phyloP scores from a whole-genome alignment of 345 rosid species.

The Dipteronia sinensis region DNA sequence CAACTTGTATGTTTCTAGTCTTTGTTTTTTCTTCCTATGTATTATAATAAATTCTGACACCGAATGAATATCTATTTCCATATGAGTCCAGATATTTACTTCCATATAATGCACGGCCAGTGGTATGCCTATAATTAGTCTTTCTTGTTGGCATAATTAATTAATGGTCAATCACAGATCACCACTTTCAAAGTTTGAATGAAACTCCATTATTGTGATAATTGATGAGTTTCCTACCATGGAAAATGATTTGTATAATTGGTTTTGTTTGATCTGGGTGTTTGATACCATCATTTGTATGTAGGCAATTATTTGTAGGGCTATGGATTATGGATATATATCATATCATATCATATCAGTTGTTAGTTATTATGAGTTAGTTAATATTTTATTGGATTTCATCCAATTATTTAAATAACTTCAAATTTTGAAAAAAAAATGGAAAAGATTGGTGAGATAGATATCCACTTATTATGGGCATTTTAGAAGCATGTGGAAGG shows the following conservation, averaged over 20 bases:
- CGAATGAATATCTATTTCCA: too few species aligned
- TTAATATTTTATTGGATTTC: background rate
- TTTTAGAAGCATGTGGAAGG: too few species aligned
- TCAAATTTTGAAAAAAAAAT: background rate
- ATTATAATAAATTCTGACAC: too few species aligned
- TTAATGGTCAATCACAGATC: too few species aligned
- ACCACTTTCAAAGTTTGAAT: background rate
- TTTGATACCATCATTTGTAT: background rate
- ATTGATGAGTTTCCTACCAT: background rate
- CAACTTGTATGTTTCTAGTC: background rate
- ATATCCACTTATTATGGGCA: background rate
- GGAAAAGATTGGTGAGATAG: background rate
- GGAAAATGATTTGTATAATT: background rate
- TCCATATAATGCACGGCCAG: too few species aligned
- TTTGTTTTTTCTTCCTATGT: background rate
- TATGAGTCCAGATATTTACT: too few species aligned
- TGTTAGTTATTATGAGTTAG: background rate
- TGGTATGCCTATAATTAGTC: background rate
- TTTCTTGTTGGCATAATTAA: background rate
- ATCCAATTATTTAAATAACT: background rate
- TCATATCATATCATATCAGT: background rate
- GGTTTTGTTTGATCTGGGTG: background rate
- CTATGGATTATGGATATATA: background rate
- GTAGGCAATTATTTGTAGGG: background rate
- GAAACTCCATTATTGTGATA: background rate